Percentiles rank a stretch among this genome's conserved stretches.
These are phyloP conservation scores for Claviceps lovelessii DNA, from an alignment of 2,329 filamentous ascomycete species.

Conservation along the genomic window DNA sequence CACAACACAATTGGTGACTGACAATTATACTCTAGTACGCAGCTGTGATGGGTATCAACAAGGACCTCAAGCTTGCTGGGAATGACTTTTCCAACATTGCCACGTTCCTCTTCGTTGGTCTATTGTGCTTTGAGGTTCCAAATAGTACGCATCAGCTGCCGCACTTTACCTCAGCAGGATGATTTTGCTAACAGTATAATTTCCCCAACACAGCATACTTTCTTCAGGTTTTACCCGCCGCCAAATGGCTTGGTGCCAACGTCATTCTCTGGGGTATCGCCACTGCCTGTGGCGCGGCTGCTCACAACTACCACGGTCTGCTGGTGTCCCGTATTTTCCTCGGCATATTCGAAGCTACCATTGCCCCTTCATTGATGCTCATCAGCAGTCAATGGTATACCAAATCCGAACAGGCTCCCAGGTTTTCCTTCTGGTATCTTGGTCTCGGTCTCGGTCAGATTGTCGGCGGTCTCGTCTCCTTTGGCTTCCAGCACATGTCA, in stretches of 20 bases:
- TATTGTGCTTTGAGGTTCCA: conserved; percentile 43
- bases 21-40: conserved; percentile 33
- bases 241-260: conserved; percentile 46
- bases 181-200: background rate
- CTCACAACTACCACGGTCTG: conserved; percentile 37
- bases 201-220: conserved; percentile 29
- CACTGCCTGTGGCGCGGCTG: conserved; percentile 38
- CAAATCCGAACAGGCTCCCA: conserved; percentile 44
- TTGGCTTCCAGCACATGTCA: conserved; percentile 39
- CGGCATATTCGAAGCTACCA: conserved; percentile 46
- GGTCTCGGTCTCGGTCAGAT: conserved; percentile 47
- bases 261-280: conserved; percentile 45
- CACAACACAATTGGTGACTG: background rate
- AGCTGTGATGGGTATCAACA: conserved; percentile 47
- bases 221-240: conserved; percentile 44
- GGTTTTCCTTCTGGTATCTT: conserved; percentile 47
- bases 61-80: conserved; percentile 36
- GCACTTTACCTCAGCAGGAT: background rate
- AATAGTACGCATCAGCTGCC: conserved; percentile 28
- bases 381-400: conserved; percentile 49
- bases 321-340: conserved; percentile 43
- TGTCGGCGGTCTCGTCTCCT: conserved; percentile 50
- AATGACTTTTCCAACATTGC: conserved; percentile 50
- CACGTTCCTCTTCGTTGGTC: conserved; percentile 48
- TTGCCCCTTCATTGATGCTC: conserved; percentile 45